These are phyloP conservation scores for Tulasnella sp. DNA, from an alignment of 768 basidiomycete genomes.

Conservation along the genomic window DNA sequence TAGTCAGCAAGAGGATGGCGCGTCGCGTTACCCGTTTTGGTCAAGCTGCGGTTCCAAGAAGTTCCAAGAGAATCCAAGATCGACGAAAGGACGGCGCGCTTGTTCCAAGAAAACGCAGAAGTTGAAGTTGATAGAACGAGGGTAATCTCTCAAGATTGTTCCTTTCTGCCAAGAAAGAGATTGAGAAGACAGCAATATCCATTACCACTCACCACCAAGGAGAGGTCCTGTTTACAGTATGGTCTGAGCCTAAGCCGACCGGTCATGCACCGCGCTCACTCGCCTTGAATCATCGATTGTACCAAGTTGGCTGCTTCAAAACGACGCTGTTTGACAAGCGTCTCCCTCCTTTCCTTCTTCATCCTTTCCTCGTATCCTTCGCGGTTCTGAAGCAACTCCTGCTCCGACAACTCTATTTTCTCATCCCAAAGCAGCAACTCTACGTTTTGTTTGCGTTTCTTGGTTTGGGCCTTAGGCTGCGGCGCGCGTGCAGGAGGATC, in stretches of 20 bases:
- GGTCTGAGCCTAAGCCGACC: constrained; percentile 47
- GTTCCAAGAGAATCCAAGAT: constrained; percentile 9
- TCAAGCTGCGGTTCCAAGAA: not conserved
- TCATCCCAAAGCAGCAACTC: constrained; percentile 59
- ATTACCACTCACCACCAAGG: constrained; percentile 24
- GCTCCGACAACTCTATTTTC: constrained; percentile 79
- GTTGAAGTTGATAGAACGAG: not conserved
- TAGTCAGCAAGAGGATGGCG: not conserved
- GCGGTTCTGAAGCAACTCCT: constrained; percentile 75
- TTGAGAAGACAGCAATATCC: not conserved
- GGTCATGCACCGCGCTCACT: constrained; percentile 48
- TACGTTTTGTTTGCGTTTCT: constrained; percentile 55
- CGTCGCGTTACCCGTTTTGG: not conserved
- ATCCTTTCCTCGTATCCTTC: constrained; percentile 70
- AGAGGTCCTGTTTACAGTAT: constrained; percentile 21
- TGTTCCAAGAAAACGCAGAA: not conserved
- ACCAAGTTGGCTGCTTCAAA: constrained; percentile 59
- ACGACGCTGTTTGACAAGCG: constrained; percentile 57
- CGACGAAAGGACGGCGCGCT: not conserved
- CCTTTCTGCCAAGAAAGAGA: constrained; percentile 1
- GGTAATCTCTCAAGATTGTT: not conserved
- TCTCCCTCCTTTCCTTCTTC: constrained; percentile 54
- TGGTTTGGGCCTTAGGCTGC: constrained; percentile 29
- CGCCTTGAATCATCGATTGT: constrained; percentile 56
- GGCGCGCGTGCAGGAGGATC: not conserved